Base-by-base conservation (phyloP, 1,284 basidiomycete species). In the Puccinia horiana region DNA sequence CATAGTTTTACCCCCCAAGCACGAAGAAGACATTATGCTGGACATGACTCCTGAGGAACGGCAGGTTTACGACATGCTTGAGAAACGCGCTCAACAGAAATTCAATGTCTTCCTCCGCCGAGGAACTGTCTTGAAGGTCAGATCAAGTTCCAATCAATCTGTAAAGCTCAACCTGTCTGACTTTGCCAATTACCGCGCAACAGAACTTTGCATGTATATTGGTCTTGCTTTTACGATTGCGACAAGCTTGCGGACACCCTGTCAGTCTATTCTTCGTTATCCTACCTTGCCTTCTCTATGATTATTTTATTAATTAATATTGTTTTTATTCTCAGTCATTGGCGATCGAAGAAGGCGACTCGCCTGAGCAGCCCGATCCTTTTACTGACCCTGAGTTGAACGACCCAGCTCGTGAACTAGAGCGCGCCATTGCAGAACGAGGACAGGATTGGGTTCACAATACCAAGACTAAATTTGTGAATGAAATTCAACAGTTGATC, bases 71-170 rank as follows among this genome's bases (percentile, higher is more conserved):
- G 87, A 84, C 14, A 63, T n/a, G 23, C 88, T 91, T 44, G 91
- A 92, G 85, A 87, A 88, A 9, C 86, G 86, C n/a, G 88, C 89
- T 49, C 91, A 91, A 83, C 88, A 87, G 0, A 90, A 86, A 44
- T 91, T 92, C 87, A 92, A 91, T 84, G 87, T 88, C 26, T 92
- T 88, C 87, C 87, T 91, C 26, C 86, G 87, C 54, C 83, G 74
- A 8, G 87, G 87, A 12, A 88, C 87, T 0, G 85, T 88, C 12
- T 83, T 88, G 81, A 88, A 90, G 86, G 76, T 67, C 6, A 52
- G 61, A 16, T 32, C n/a, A 63, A 26, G n/a, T 8, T 52, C 11
- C 29, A 37, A 40, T n/a, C 52, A 9, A 18, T 56, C 23, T n/a
- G 2, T 9, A 58, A 35, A 37, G 1, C 1, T 20, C n/a, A 23